Evolutionary conservation across 345 rosid species (phyloP).

Genomic region (Ceriops zippeliana): DNA sequence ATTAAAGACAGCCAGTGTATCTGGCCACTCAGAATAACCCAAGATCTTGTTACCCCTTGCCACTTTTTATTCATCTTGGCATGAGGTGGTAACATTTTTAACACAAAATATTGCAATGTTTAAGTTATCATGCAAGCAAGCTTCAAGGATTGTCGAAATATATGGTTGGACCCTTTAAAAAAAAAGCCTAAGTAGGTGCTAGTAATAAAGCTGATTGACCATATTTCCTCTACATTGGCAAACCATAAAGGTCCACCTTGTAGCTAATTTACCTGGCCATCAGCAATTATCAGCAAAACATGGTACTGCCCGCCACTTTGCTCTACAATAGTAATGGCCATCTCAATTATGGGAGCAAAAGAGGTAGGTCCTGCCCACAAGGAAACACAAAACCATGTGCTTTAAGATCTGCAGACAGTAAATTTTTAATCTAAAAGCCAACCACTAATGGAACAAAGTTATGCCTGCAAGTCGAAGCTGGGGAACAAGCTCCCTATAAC

Average conservation of each 20-base stretch:
- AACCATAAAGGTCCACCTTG: neutral
- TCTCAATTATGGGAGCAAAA: conserved; percentile 89
- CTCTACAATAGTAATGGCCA: conserved; percentile 91
- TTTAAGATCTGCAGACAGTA: neutral
- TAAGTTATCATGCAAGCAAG: neutral
- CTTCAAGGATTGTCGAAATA: neutral
- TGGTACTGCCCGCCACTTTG: conserved; percentile 93
- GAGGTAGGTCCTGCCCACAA: conserved; percentile 80
- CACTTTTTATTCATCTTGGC: neutral
- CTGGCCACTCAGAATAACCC: too few relatives aligned
- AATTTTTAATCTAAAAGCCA: neutral
- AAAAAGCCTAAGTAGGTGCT: neutral
- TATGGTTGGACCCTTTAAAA: neutral
- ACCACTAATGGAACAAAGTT: neutral
- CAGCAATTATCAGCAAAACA: conserved; percentile 88
- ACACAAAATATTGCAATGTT: neutral
- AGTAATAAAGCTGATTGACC: neutral
- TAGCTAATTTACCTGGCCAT: conserved; percentile 73
- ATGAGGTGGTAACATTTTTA: neutral
- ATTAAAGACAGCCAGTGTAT: neutral
- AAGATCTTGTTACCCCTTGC: neutral
- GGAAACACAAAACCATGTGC: neutral
- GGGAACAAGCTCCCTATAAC: conserved; percentile 77
- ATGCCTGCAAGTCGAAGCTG: conserved; percentile 80
- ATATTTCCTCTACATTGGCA: neutral